phyloP scores from a whole-genome alignment of 106 monocot genomes.

The Cymbidium sinense region DNA sequence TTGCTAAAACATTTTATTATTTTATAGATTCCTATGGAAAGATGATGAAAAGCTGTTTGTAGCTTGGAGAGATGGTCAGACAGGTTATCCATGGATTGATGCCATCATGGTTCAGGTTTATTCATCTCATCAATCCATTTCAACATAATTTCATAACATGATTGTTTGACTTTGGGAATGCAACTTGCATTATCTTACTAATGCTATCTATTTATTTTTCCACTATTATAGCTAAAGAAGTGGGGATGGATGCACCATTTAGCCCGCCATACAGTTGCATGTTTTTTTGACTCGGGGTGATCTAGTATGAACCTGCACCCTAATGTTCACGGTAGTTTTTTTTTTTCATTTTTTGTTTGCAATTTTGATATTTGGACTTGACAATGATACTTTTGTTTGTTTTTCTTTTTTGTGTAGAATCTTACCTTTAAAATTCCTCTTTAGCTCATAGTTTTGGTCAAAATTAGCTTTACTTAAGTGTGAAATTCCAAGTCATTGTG shows the following conservation, averaged over 20 bases:
- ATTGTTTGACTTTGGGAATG: not conserved
- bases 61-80: constrained; percentile 82
- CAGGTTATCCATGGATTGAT: constrained; percentile 98
- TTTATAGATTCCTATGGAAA: constrained; percentile 74
- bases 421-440: too few relatives aligned
- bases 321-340: not conserved
- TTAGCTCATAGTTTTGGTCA: too few relatives aligned
- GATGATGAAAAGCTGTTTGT: constrained; percentile 56
- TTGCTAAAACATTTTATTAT: not conserved
- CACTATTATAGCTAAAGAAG: constrained; percentile 50
- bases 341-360: too few relatives aligned
- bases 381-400: too few relatives aligned
- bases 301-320: constrained; percentile 36
- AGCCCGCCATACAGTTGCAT: constrained; percentile 86
- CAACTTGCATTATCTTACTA: too few relatives aligned
- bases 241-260: constrained; percentile 99
- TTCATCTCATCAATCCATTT: not conserved
- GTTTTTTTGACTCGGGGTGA: constrained; percentile 89
- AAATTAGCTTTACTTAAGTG: too few relatives aligned
- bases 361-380: too few relatives aligned
- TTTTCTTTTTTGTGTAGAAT: too few relatives aligned
- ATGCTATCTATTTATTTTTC: not conserved
- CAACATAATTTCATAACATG: not conserved
- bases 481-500: too few relatives aligned
- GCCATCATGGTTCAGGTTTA: constrained; percentile 89